Evolutionary conservation across 306 rosid species (phyloP), one percentile per base, ranked within the genome.

Genomic region (Prunus fruticosa): DNA sequence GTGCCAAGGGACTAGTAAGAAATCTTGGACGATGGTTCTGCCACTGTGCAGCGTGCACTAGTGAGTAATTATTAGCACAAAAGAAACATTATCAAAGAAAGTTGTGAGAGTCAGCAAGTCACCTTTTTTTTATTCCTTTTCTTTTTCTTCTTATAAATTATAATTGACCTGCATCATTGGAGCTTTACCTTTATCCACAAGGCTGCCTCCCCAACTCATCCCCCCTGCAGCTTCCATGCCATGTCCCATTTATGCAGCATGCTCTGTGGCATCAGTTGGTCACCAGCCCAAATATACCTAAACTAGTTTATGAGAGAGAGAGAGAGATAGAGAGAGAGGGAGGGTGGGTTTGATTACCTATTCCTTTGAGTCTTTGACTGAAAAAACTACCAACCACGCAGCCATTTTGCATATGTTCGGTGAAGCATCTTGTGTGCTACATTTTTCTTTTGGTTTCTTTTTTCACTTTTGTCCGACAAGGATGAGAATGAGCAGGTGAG

Each of bases 261-360:
- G 58, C 77, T 25, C 58, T 73, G 77, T 64, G 54, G 64, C 66
- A 70, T 76, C 15, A 22, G 84, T 80, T 75, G 84, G 74, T 63
- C 72, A 84, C 84, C 87, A 62, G 84, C 82, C 27, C 81, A 28
- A 28, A 14, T 18, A 69, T 10, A 9, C 64, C 11, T 23, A 23
- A 60, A 23, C 32, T 12, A 60, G 34, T 25, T 62, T 64, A 6
- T 9, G 3, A 6, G 66, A 65, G 43, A 45, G 32, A 22, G 56
- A 25, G 34, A 46, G 38, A 5, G 28, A 38, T 6, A 22, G 9
- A 5, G 6, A 52, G 43, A 11, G 47, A 43, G 68, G 2, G 45
- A 4, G 43, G 75, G 61, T 53, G 83, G 84, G 79, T 67, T 80
- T 58, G 86, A 71, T 83, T 72, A 76, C 84, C 87, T 49, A 70